Percentiles rank a stretch among this genome's conserved stretches.
These are phyloP conservation scores for Nothophoma quercina DNA, from an alignment of 2,329 filamentous ascomycete species.

Conservation along the genomic window DNA sequence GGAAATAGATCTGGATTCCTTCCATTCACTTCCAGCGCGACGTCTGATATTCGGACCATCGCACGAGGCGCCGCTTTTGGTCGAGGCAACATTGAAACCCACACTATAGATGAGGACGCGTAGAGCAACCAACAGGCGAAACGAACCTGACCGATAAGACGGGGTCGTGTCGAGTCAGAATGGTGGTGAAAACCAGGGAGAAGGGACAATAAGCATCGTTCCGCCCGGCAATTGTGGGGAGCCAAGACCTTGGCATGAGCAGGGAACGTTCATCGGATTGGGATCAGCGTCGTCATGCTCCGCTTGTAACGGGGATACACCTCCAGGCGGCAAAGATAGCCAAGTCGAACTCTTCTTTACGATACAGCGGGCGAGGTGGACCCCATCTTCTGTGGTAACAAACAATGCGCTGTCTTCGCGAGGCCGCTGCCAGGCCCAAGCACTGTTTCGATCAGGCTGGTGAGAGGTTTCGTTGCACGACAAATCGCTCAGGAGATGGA, in stretches of 20 bases:
- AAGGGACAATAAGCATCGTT: background rate
- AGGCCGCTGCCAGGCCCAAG: constrained; percentile 1
- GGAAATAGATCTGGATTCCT: background rate
- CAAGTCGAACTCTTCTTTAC: constrained; percentile 3
- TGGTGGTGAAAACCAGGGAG: background rate
- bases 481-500: constrained; percentile 16
- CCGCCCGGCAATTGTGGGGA: constrained; percentile 3
- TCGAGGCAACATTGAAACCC: constrained; percentile 4
- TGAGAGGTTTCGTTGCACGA: constrained; percentile 4
- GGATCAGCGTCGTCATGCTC: constrained; percentile 13
- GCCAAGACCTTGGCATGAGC: constrained; percentile 14
- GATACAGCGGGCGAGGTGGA: background rate
- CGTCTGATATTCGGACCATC: constrained; percentile 1
- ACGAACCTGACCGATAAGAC: background rate
- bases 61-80: background rate
- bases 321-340: constrained; percentile 5
- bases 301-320: background rate
- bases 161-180: constrained; percentile 5
- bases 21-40: background rate
- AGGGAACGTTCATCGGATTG: constrained; percentile 6
- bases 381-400: background rate
- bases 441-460: constrained; percentile 10
- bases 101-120: constrained; percentile 18
- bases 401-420: background rate
- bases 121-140: constrained; percentile 8